phyloP scores from a whole-genome alignment of 164 flowering plant genomes.

The grape (Vitis vinifera) region ASM3070453v1 NC_081819.1:14711501-14712000 shows the following conservation, averaged over 20 bases:
- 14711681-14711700: neutral
- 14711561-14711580: no score
- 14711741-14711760: neutral
- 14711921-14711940: no score
- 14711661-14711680: conserved; percentile 50
- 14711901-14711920: no score
- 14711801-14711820: conserved; percentile 45
- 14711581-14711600: neutral
- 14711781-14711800: conserved; percentile 45
- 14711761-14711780: conserved; percentile 41
- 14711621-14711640: conserved; percentile 42
- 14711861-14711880: no score
- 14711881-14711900: neutral
- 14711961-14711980: no score
- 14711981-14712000: neutral
- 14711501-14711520: no score
- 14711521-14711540: no score
- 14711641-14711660: conserved; percentile 46
- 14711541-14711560: no score
- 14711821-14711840: neutral
- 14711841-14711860: no score
- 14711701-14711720: no score
- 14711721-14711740: no score
- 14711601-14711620: neutral
- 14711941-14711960: no score